Evolutionary conservation across 1,139 yeast genomes (phyloP).

Genomic region (Debaryomyces subglobosus): DNA sequence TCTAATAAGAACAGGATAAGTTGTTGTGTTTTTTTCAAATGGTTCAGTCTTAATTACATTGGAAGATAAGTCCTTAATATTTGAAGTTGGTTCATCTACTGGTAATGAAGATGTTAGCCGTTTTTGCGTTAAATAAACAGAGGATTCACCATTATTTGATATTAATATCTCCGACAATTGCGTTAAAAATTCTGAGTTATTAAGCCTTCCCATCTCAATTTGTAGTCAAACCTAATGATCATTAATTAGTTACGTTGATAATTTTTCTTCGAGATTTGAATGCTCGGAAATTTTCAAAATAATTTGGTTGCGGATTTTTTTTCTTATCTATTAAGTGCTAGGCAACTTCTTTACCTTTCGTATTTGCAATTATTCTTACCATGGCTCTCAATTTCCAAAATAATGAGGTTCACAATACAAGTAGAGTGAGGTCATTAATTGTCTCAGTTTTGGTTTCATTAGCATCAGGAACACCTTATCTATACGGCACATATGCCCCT

Average conservation of each 20-base stretch:
- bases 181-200: conserved; percentile 40
- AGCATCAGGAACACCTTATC: conserved; percentile 70
- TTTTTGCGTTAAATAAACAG: conserved; percentile 49
- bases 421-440: conserved; percentile 11
- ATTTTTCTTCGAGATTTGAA: background rate
- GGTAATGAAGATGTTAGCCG: conserved; percentile 35
- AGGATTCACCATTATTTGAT: conserved; percentile 40
- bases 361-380: too few species aligned
- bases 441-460: conserved; percentile 37
- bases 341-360: background rate
- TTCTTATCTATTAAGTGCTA: background rate
- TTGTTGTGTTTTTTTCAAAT: conserved; percentile 19
- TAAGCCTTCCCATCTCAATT: conserved; percentile 39
- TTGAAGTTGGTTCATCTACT: conserved; percentile 15
- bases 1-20: conserved; percentile 56
- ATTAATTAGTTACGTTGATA: background rate
- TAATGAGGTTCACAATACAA: conserved; percentile 10
- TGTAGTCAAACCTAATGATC: background rate
- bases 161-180: conserved; percentile 32
- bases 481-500: conserved; percentile 74
- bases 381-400: background rate
- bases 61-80: conserved; percentile 37
- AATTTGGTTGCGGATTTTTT: background rate
- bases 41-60: conserved; percentile 32
- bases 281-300: background rate